Conservation (phyloP, 805 yeast species). For the Metschnikowia sp. region DNA sequence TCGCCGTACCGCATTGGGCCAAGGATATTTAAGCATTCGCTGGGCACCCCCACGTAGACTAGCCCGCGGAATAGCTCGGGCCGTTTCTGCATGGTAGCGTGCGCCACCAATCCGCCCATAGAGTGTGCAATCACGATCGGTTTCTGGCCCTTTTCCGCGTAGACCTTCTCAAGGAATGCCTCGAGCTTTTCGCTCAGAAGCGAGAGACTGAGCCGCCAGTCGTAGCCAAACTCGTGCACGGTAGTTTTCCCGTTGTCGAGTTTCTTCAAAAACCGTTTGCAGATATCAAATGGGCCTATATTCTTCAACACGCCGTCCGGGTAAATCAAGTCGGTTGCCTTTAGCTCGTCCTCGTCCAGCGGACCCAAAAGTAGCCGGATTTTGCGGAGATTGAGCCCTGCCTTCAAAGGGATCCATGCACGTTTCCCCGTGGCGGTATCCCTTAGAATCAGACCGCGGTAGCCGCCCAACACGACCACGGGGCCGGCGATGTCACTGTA, state of each 20-base stretch:
- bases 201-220: constrained; percentile 80
- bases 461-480: constrained; percentile 80
- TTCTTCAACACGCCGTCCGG: constrained; percentile 79
- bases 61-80: constrained; percentile 72
- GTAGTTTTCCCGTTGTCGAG: constrained; percentile 57
- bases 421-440: constrained; percentile 62
- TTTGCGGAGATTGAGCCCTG: constrained; percentile 72
- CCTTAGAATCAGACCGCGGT: constrained; percentile 75
- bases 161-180: constrained; percentile 44
- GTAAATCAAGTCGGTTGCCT: constrained; percentile 49
- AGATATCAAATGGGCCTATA: constrained; percentile 84
- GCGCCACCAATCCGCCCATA: constrained; percentile 90
- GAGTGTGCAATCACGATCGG: constrained; percentile 81
- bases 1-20: constrained; percentile 88
- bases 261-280: constrained; percentile 55
- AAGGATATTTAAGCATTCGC: constrained; percentile 77
- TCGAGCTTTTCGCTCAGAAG: constrained; percentile 50
- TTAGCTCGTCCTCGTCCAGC: constrained; percentile 60
- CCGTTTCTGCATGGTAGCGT: constrained; percentile 65
- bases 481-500: constrained; percentile 71
- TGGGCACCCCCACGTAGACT: constrained; percentile 79
- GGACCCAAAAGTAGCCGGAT: constrained; percentile 75
- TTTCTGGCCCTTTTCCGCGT: constrained; percentile 51
- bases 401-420: constrained; percentile 85
- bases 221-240: constrained; percentile 82